Evolutionary conservation across 78 protist genomes (phyloP).

Genomic region (Pigoraptor vietnamica): DNA sequence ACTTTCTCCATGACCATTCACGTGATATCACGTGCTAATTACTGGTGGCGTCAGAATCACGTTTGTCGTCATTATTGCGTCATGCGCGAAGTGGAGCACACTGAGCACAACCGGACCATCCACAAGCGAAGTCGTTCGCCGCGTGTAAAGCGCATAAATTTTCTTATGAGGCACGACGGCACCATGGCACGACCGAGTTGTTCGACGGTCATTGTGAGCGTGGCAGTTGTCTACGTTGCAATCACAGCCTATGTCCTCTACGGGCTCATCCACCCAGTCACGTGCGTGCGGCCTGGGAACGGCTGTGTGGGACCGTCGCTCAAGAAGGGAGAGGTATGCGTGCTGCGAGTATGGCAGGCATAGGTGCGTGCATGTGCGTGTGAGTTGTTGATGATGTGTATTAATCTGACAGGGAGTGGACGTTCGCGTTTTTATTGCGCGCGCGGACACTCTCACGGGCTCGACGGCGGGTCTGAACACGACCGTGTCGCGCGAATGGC

Average conservation of each 20-base stretch:
- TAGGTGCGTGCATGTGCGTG: background rate
- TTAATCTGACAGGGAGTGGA: background rate
- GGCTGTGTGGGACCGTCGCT: background rate
- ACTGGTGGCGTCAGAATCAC: too few relatives aligned
- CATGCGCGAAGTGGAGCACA: too few relatives aligned
- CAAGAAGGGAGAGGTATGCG: background rate
- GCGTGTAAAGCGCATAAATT: too few relatives aligned
- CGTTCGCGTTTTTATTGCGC: background rate
- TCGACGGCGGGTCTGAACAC: too few relatives aligned
- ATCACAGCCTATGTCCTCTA: background rate
- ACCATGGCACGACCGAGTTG: background rate
- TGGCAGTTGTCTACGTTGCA: background rate
- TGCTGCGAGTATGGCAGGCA: background rate
- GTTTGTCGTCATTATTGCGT: too few relatives aligned
- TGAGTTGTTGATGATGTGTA: too few relatives aligned
- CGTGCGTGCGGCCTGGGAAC: background rate
- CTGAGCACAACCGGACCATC: background rate
- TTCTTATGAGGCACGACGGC: background rate
- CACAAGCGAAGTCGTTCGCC: too few relatives aligned
- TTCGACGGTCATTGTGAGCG: background rate
- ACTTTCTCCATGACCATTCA: too few relatives aligned
- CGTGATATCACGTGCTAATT: too few relatives aligned
- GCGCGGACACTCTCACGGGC: too few relatives aligned
- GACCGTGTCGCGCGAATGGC: too few relatives aligned
- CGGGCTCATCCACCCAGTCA: background rate